Evolutionary conservation across 2,329 filamentous ascomycete genomes (phyloP), one percentile per base, ranked within the genome.

Genomic region (Ophioceras dolichostomum): DNA sequence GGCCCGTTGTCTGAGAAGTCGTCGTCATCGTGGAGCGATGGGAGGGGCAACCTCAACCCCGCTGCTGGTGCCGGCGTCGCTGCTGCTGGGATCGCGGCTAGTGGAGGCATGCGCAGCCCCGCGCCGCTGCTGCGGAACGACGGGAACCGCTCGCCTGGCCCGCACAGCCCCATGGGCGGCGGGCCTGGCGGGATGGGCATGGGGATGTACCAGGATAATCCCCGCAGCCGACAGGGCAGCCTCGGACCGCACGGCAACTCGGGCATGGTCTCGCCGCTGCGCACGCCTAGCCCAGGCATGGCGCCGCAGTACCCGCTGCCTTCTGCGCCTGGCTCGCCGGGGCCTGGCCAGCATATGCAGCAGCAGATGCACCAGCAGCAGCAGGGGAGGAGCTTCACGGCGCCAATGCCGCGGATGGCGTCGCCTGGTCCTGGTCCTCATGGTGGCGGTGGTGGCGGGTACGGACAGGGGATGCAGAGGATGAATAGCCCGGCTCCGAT

Each of bases 1-100:
- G 43, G 52, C 31, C 51, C 54, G 0, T 47, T 47, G 13, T 49
- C 52, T 17, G 52, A 57, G 43, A 57, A 55, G 41, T 38, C 39
- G 3, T 20, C 36, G 10, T 38, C 39, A 2, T 20, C 36, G 10
- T 53, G 48, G 46, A 46, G 46, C 40, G 8, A 39, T 41, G 10
- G 43, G 46, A 4, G 46, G 42, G 4, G 46, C 45, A 16, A 45
- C 40, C 12, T 36, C 37, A 26, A 26, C 22, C 22, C 22, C 16
- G 44, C 26, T 10, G 43, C 39, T 19, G 43, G 41, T n/a, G 47
- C 34, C 18, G n/a, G n/a, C n/a, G n/a, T n/a, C n/a, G n/a, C n/a
- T n/a, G n/a, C n/a, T n/a, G 43, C 31, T 18, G 50, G 40, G 4
- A 45, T 37, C 2, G 44, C 37, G 14, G 49, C 46, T 17, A 50